Base-by-base conservation (phyloP, 2,329 filamentous ascomycete species). In the Aspergillus sp. region DNA sequence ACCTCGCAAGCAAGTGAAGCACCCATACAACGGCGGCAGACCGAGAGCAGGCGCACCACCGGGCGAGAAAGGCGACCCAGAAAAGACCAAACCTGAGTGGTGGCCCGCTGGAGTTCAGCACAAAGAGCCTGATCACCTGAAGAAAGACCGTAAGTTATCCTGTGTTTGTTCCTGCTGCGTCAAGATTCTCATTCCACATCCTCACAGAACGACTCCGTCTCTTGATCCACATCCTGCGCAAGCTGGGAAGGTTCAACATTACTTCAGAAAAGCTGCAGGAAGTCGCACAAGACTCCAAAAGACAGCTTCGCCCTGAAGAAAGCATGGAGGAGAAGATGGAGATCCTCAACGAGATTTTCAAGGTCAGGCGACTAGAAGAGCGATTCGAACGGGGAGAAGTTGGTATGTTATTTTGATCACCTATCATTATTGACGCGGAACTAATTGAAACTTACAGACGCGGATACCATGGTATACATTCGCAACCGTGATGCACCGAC, bases 111-210 rank as follows among this genome's bases (percentile, higher is more conserved):
- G 72, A 58, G 76, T 80, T 41, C 74, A 73, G 41, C 79, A 81
- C 67, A 77, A 72, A 64, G 79, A 81, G 64, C 79, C 79, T 3
- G 79, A 81, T 54, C 79, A 82, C 64, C 63, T 80, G 19, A 70
- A 73, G 51, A 80, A 79, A 68, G 72, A 75, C 41, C 73, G 79
- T 81, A 71, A 62, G 77, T 65, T 49, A 17, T n/a, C 23, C 14
- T 12, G 12, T n/a, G 9, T 11, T 3, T 21, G 4, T 21, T 9
- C 19, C n/a, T 17, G 17, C 11, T 11, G 17, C 9, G n/a, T 14
- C 35, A 21, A 37, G n/a, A 37, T 15, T 11, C 44, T 61, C 6
- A 56, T 31, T 31, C 27, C 37, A 19, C 12, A 5, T 6, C 2
- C 14, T 43, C 7, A 48, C 15, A 76, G 74, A 72, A 50, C 69